Evolutionary conservation across 352 stramenopile genomes (phyloP), one percentile per base, ranked within the genome.

Genomic region (Globisporangium cederbergense): DNA sequence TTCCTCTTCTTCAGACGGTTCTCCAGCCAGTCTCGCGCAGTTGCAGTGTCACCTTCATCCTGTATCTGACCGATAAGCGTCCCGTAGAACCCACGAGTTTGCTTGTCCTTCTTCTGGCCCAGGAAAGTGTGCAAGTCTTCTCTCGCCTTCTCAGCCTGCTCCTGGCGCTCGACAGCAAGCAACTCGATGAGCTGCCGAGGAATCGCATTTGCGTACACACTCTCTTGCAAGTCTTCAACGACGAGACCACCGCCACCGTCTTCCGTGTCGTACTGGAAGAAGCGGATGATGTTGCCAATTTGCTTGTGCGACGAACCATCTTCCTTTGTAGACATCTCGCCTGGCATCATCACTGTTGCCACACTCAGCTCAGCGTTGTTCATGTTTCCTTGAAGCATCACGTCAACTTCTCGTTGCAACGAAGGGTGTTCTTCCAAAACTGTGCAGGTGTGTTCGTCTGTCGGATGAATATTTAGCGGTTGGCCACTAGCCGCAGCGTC

Each of bases 251-350:
- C 86, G 2, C 81, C 78, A 0, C 85, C 87, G 64, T 92, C 82
- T 66, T 93, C 83, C 22, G 87, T 90, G 53, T 96, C 87, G 38
- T 93, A 96, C 66, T 94, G 86, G 64, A 96, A 96, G 58, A 91
- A 96, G 13, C 85, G 83, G 43, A 93, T 93, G 49, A 96, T 93
- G 70, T 96, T 93, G 25, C 87, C 87, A 54, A 96, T 96, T 63
- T 92, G 91, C 66, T 93, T 91, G 72, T 96, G 87, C 10, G 80
- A 78, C 4, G 84, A 76, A 64, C 74, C 34, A 13, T 93, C 85
- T n/a, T 93, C 87, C 13, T 87, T 86, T 7, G 76, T 81, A 14
- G 76, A 72, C 54, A 82, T 81, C 18, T 93, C 84, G 10, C 86
- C 87, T 20, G 85, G 83, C 87, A 96, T 94, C 80, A 93, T 93